Evolutionary conservation across 2,329 filamentous ascomycete genomes (phyloP).

Genomic region (Chaetothyriales sp.): DNA sequence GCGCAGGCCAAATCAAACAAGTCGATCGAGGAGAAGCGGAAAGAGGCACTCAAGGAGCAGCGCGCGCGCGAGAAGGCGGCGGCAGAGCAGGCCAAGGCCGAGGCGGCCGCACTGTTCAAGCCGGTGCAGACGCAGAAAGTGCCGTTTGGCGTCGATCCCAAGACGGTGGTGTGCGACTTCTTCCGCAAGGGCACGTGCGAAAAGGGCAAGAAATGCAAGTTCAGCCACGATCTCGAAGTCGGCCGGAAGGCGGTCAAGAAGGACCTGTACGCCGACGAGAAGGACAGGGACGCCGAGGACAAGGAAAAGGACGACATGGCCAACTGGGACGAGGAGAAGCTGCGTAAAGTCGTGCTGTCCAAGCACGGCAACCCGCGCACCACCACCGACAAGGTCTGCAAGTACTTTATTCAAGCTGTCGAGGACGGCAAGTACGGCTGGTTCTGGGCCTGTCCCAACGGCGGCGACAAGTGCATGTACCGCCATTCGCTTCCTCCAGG

Average conservation of each 20-base stretch:
- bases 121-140: conserved; percentile 95
- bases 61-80: conserved; percentile 83
- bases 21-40: conserved; percentile 77
- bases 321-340: conserved; percentile 95
- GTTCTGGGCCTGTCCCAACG: conserved; percentile 98
- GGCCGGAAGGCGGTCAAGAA: conserved; percentile 89
- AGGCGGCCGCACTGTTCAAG: conserved; percentile 71
- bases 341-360: conserved; percentile 76
- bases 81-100: conserved; percentile 68
- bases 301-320: conserved; percentile 78
- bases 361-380: conserved; percentile 97
- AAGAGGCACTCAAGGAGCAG: conserved; percentile 48
- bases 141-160: conserved; percentile 92
- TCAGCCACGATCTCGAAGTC: conserved; percentile 77
- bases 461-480: conserved; percentile 96
- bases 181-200: conserved; percentile 96
- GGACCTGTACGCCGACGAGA: conserved; percentile 74
- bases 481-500: conserved; percentile 88
- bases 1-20: conserved; percentile 60
- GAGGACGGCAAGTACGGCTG: conserved; percentile 98
- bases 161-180: conserved; percentile 92
- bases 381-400: conserved; percentile 97
- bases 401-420: conserved; percentile 91
- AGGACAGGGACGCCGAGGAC: conserved; percentile 57
- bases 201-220: conserved; percentile 96